These are phyloP conservation scores for Camelina hispida DNA, from an alignment of 345 rosid genomes.

Conservation along the genomic window DNA sequence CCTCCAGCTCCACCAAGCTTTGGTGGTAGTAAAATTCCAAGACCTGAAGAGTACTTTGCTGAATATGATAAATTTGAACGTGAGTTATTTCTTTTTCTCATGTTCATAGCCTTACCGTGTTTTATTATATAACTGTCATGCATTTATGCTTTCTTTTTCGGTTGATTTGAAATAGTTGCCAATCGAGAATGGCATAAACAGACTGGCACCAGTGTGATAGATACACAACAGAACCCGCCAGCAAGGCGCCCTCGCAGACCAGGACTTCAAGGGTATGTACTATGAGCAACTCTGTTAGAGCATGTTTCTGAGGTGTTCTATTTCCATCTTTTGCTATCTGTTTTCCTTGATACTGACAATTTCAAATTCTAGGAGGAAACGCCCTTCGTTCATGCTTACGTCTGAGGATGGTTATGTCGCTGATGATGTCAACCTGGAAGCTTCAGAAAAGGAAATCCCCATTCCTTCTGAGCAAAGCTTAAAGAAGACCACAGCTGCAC, in stretches of 20 bases:
- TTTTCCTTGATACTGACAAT: conserved; percentile 26
- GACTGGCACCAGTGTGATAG: conserved; percentile 52
- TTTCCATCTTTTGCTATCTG: conserved; percentile 13
- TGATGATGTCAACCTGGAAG: conserved; percentile 48
- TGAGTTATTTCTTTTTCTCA: conserved; percentile 47
- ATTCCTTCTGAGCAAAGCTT: conserved; percentile 38
- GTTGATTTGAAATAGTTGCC: conserved; percentile 55
- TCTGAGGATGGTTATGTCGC: conserved; percentile 39
- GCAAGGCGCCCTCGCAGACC: conserved; percentile 64
- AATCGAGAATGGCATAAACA: conserved; percentile 72
- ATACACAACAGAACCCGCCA: conserved; percentile 46
- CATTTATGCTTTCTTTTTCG: conserved; percentile 23
- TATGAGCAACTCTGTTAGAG: conserved; percentile 28
- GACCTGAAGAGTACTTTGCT: conserved; percentile 69
- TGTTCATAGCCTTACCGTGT: conserved; percentile 17
- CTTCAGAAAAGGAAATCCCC: conserved; percentile 44
- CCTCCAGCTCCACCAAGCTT: conserved; percentile 54
- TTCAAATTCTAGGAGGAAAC: conserved; percentile 51
- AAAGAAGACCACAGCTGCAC: conserved; percentile 42
- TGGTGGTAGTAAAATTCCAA: conserved; percentile 62
- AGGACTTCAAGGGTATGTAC: conserved; percentile 62
- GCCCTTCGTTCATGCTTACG: conserved; percentile 54
- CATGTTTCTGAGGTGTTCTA: conserved; percentile 20
- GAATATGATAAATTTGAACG: conserved; percentile 68
- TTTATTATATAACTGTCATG: conserved; percentile 10